These are phyloP conservation scores for Zangia roseola DNA, from an alignment of 768 basidiomycete genomes.

Conservation along the genomic window DNA sequence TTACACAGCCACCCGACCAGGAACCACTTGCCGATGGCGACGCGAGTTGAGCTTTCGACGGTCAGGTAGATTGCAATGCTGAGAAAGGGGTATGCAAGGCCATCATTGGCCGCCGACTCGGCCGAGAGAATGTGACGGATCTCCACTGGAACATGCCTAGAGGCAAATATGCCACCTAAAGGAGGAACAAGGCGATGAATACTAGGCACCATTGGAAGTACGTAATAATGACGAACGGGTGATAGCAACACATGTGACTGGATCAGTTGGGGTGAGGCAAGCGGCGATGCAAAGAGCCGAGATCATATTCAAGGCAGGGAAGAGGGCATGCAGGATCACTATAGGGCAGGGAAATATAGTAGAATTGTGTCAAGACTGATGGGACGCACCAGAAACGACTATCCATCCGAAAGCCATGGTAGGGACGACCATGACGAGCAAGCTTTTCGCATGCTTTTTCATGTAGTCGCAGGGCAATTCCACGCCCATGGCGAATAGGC, in stretches of 20 bases:
- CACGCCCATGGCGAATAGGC: constrained; percentile 93
- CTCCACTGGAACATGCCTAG: constrained; percentile 66
- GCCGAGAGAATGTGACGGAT: constrained; percentile 81
- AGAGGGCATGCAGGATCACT: constrained; percentile 69
- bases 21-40: constrained; percentile 82
- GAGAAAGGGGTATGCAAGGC: constrained; percentile 92
- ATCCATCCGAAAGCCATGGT: constrained; percentile 89
- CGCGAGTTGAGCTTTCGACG: constrained; percentile 56
- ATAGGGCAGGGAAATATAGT: not conserved
- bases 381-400: constrained; percentile 57
- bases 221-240: constrained; percentile 46
- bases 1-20: constrained; percentile 78
- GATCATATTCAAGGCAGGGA: constrained; percentile 69
- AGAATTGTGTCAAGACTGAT: constrained; percentile 2
- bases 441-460: constrained; percentile 69
- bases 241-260: constrained; percentile 85
- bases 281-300: constrained; percentile 86
- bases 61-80: constrained; percentile 84
- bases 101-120: constrained; percentile 95
- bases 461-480: constrained; percentile 89
- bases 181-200: not conserved
- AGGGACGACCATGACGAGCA: constrained; percentile 70
- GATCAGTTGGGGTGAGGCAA: constrained; percentile 92
- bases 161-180: constrained; percentile 68
- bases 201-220: not conserved